Base-by-base conservation (phyloP, 441 rosid species). In the Aquilaria agallochum region DNA sequence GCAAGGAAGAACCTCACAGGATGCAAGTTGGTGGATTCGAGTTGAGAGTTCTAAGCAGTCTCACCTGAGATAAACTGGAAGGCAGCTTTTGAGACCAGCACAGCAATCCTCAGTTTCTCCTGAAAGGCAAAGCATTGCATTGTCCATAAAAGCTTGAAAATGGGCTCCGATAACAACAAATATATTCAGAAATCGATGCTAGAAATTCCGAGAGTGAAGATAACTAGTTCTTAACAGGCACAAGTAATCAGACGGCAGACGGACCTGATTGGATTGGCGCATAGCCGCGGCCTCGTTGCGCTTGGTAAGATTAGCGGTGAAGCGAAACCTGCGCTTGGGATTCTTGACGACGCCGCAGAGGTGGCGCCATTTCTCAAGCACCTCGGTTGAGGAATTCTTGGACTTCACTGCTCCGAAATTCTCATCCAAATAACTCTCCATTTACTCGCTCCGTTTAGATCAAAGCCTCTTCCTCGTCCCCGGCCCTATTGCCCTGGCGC, bases 31-130 rank as follows among this genome's bases (percentile, higher is more conserved):
- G 57, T 42, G 56, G 56, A 59, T 34, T 12, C 53, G 9, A 15
- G 11, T 5, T 54, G 50, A 34, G 50, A 12, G 12, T 57, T 53
- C 53, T 45, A 46, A 48, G 71, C 50, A 57, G 69, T 14, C 74
- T 69, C 59, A 83, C 97, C 94, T 65, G 75, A 76, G 68, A 88
- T 79, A 70, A 86, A 90, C 32, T 90, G 98, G 72, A 86, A 72
- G 15, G 97, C 97, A 4, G 97, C 98, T 81, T 93, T 88, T 9
- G 98, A 93, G 31, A 90, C 95, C 48, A 93, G 78, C 67, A 90
- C 92, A 33, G 97, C 96, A 46, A 93, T 66, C 79, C 90, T 80
- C 60, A 90, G 44, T 42, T 93, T 93, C 75, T 90, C 96, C 98
- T 93, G 73, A 53, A 62, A 59, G 12, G 46, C 45, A 8, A 8